Conservation (phyloP, 108 stramenopile genomes). For the Nannochloropsis oceanica region DNA sequence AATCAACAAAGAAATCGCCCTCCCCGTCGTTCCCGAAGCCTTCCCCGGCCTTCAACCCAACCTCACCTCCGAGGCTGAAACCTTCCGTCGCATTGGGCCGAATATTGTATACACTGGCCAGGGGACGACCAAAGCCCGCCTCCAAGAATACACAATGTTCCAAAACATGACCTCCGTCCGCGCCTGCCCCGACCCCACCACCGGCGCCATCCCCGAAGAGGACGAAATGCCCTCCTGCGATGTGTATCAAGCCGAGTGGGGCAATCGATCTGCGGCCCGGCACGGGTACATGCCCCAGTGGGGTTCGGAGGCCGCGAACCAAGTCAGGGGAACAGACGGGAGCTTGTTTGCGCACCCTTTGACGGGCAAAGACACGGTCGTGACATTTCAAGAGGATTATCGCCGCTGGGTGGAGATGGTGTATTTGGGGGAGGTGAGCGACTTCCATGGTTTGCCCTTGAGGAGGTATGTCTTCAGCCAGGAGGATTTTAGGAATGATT, state of each 20-base stretch:
- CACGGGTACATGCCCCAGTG: neutral
- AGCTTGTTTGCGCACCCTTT: neutral
- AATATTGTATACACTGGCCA: neutral
- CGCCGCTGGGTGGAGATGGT: neutral
- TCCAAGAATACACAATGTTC: neutral
- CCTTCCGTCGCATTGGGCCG: neutral
- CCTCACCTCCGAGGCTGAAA: neutral
- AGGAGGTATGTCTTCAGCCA: neutral
- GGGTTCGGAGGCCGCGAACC: neutral
- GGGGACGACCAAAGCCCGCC: neutral
- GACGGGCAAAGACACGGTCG: neutral
- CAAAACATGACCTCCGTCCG: neutral
- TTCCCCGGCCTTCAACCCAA: neutral
- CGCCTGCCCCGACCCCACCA: neutral
- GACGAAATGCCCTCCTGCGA: neutral
- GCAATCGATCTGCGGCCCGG: neutral
- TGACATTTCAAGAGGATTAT: neutral
- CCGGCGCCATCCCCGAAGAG: neutral
- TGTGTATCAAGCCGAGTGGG: neutral
- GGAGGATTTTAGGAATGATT: neutral
- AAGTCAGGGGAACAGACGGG: neutral
- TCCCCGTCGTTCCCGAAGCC: neutral
- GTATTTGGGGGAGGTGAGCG: neutral
- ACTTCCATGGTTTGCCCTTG: neutral
- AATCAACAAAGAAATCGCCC: neutral